Conservation (phyloP, 2,329 filamentous ascomycete species). For the Geosmithia flava region DNA sequence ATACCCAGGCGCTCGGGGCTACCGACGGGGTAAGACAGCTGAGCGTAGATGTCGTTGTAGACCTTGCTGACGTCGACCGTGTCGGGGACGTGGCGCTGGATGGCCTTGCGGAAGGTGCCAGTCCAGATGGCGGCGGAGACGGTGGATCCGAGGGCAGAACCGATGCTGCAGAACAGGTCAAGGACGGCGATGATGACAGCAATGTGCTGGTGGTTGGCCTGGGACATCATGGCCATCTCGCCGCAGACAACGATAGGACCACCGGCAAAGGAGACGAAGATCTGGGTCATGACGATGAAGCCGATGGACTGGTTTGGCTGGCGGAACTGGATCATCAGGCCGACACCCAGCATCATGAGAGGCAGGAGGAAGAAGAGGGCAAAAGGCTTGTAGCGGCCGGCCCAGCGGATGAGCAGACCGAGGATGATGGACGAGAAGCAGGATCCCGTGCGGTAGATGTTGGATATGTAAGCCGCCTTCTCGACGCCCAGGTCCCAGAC, state of each 20-base stretch:
- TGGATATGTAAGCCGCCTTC: conserved; percentile 31
- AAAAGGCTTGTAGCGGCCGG: conserved; percentile 29
- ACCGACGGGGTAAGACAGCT: conserved; percentile 26
- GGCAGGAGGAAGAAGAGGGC: conserved; percentile 31
- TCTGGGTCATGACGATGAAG: conserved; percentile 39
- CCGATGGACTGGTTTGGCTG: conserved; percentile 25
- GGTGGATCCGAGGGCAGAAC: conserved; percentile 30
- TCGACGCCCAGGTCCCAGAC: conserved; percentile 28
- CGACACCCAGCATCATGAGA: conserved; percentile 39
- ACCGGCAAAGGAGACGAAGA: conserved; percentile 38
- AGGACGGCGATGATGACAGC: conserved; percentile 34
- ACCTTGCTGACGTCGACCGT: conserved; percentile 26
- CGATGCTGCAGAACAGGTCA: conserved; percentile 28
- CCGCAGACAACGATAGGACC: conserved; percentile 40
- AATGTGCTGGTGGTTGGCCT: conserved; percentile 40
- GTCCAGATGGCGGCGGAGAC: conserved; percentile 30
- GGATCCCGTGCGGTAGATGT: conserved; percentile 38
- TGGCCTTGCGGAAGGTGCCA: conserved; percentile 21
- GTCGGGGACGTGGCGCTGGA: conserved; percentile 23
- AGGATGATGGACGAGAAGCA: conserved; percentile 34
- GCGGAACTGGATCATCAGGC: conserved; percentile 22
- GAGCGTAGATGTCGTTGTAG: conserved; percentile 18
- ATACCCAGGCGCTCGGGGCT: conserved; percentile 28
- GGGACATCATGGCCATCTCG: conserved; percentile 45
- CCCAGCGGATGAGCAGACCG: conserved; percentile 29